A percentile compares a stretch with the other conserved stretches of the same genome.
These are phyloP conservation scores for Diutina catenulata DNA, from an alignment of 1,139 yeast genomes.

Conservation along the genomic window DNA sequence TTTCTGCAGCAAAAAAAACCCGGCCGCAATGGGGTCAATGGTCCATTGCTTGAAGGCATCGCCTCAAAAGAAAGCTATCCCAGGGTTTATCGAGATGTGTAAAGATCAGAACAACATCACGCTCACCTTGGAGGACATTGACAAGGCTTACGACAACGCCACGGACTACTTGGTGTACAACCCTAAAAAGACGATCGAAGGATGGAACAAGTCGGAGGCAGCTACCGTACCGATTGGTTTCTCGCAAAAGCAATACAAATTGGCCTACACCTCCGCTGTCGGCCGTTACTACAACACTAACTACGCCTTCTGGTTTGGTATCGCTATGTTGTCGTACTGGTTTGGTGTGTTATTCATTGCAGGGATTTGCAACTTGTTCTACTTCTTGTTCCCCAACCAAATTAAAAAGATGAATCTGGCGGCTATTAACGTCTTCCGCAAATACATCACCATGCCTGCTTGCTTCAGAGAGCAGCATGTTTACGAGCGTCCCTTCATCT, in stretches of 20 bases:
- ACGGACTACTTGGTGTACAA: constrained; percentile 18
- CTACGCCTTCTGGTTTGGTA: constrained; percentile 38
- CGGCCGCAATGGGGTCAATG: constrained; percentile 29
- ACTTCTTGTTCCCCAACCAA: constrained; percentile 23
- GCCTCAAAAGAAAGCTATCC: constrained; percentile 11
- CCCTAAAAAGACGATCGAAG: constrained; percentile 8
- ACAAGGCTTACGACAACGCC: constrained; percentile 26
- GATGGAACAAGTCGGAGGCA: background rate
- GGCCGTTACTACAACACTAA: constrained; percentile 9
- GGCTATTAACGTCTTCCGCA: constrained; percentile 27
- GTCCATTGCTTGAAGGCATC: constrained; percentile 21
- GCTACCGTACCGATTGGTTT: background rate
- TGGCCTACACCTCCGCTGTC: background rate
- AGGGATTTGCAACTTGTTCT: constrained; percentile 24
- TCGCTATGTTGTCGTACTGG: constrained; percentile 37
- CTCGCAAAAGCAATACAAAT: background rate
- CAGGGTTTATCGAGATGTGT: constrained; percentile 17
- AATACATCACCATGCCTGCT: constrained; percentile 37
- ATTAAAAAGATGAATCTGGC: constrained; percentile 20
- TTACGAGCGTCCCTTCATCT: constrained; percentile 12
- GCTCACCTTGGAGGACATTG: constrained; percentile 19
- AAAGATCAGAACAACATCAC: constrained; percentile 9
- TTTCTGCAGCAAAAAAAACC: constrained; percentile 9
- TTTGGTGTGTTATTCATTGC: constrained; percentile 32
- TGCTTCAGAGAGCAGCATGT: constrained; percentile 30